Evolutionary conservation across 1,284 basidiomycete genomes (phyloP).

Genomic region (Ganoderma sinense): DNA sequence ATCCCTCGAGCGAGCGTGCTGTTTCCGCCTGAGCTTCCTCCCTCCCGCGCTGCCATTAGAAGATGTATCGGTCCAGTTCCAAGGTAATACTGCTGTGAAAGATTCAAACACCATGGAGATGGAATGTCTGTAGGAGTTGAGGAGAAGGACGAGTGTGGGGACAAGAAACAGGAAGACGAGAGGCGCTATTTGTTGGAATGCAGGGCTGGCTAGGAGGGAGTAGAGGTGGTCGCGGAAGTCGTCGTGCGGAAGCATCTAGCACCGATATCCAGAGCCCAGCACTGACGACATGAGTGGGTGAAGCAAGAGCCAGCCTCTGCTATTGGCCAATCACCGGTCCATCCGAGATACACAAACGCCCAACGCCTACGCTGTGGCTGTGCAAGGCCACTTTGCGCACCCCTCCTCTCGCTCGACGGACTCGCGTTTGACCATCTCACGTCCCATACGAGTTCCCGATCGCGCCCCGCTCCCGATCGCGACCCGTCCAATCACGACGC

Average conservation of each 20-base stretch:
- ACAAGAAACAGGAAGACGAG: constrained; percentile 60
- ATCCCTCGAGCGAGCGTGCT: constrained; percentile 56
- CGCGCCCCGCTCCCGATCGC: no score
- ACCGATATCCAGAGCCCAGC: constrained; percentile 20
- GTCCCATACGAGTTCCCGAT: no score
- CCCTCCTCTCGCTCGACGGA: no score
- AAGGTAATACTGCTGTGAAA: constrained; percentile 58
- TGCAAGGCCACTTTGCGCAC: no score
- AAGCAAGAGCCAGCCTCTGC: constrained; percentile 4
- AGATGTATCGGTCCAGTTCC: constrained; percentile 59
- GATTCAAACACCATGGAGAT: constrained; percentile 65
- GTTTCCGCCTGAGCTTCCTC: constrained; percentile 55
- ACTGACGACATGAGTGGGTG: constrained; percentile 30
- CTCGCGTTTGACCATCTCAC: no score
- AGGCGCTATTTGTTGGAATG: constrained; percentile 59
- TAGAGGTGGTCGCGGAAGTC: constrained; percentile 37
- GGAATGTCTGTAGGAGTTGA: constrained; percentile 44
- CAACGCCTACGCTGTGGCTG: no score
- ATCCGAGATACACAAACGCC: no score
- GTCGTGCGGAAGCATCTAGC: constrained; percentile 44
- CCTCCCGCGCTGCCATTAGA: constrained; percentile 44
- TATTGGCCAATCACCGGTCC: no score
- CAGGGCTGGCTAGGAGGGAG: constrained; percentile 31
- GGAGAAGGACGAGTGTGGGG: constrained; percentile 55
- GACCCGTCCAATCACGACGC: no score